Conservation (phyloP, 176 grass and related monocot genomes). For the Aegilops bicornis region DNA sequence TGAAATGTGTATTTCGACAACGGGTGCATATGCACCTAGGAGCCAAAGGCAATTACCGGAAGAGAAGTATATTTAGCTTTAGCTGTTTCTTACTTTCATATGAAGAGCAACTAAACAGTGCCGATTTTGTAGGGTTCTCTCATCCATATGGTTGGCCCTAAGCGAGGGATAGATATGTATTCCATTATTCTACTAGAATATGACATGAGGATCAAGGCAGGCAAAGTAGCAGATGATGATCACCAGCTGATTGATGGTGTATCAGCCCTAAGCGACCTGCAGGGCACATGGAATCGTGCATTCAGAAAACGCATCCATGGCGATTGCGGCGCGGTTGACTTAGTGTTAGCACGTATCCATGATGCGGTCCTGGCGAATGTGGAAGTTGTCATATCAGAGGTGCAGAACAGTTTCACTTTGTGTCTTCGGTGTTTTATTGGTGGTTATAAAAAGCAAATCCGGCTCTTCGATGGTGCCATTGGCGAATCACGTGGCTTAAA, state of each 20-base stretch:
- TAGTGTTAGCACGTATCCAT: background rate
- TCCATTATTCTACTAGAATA: background rate
- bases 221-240: background rate
- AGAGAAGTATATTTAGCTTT: background rate
- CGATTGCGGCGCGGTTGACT: background rate
- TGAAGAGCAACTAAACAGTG: background rate
- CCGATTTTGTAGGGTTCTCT: constrained; percentile 24
- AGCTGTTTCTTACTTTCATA: background rate
- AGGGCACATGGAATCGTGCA: background rate
- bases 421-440: background rate
- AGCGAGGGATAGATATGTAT: constrained; percentile 14
- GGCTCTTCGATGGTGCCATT: constrained; percentile 9
- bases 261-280: background rate
- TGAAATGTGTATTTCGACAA: too few species aligned
- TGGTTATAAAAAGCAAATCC: background rate
- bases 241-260: constrained; percentile 21
- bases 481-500: background rate
- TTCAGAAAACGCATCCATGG: constrained; percentile 13
- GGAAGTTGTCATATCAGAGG: constrained; percentile 19
- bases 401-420: background rate
- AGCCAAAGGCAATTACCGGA: too few species aligned
- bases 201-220: constrained; percentile 20
- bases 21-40: too few species aligned
- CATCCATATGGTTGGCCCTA: constrained; percentile 15
- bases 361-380: background rate